A percentile compares a stretch with the other conserved stretches of the same genome.
Evolutionary conservation across 148 eudicot genomes (phyloP).

Genomic region (Rhododendron griersonianum): DNA sequence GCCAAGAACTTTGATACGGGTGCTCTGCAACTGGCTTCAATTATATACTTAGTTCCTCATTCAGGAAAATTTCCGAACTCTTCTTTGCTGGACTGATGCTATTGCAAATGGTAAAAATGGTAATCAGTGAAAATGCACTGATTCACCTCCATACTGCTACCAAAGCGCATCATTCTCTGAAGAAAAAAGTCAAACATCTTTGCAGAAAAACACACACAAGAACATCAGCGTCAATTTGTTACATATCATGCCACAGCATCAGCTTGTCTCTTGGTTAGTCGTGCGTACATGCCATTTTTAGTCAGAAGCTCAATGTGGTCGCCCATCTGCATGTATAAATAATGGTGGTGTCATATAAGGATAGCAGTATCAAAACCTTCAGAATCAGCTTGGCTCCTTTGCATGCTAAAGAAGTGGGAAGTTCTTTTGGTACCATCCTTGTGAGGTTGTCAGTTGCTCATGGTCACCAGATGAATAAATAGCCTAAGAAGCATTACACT

Average conservation of each 20-base stretch:
- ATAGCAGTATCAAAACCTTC: background rate
- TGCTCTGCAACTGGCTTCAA: background rate
- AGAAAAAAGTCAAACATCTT: background rate
- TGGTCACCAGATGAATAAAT: background rate
- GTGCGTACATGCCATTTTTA: conserved; percentile 81
- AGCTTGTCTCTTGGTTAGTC: conserved; percentile 73
- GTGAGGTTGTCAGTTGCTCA: background rate
- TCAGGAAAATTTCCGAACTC: background rate
- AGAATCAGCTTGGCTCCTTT: background rate
- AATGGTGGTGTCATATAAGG: background rate
- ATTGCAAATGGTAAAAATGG: background rate
- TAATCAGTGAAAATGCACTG: background rate
- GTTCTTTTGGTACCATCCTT: background rate
- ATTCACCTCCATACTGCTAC: background rate
- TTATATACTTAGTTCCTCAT: background rate
- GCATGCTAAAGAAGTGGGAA: background rate
- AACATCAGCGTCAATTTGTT: background rate
- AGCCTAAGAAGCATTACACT: background rate
- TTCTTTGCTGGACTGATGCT: background rate
- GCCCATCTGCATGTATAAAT: conserved; percentile 55
- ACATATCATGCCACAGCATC: conserved; percentile 65
- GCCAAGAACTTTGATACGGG: background rate
- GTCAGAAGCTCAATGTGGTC: conserved; percentile 72
- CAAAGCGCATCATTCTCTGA: background rate
- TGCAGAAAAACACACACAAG: background rate